Conservation (phyloP, 345 rosid species). For the Populus simonii region DNA sequence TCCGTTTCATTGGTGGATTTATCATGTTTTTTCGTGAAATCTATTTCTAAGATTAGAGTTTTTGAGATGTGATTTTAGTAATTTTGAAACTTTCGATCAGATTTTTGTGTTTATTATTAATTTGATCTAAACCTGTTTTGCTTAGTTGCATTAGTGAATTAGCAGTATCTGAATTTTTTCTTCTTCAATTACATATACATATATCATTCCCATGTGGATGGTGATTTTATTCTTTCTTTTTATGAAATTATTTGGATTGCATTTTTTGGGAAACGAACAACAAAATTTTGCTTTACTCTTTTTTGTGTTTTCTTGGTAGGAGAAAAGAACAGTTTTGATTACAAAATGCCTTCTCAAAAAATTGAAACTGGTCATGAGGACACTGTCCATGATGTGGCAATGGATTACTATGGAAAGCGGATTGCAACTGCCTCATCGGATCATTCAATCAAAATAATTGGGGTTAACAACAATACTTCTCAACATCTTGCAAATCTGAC, state of each 20-base stretch:
- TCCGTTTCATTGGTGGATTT: neutral
- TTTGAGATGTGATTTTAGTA: neutral
- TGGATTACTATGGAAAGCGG: slow-evolving; percentile 38
- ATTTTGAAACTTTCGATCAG: neutral
- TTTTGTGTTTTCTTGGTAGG: neutral
- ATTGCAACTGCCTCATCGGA: slow-evolving; percentile 30
- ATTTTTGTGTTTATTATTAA: too few species aligned
- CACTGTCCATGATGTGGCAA: slow-evolving; percentile 31
- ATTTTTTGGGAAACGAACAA: neutral
- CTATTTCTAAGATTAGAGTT: too few species aligned
- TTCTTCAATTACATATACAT: neutral
- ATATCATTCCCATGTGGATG: neutral
- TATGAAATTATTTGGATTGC: neutral
- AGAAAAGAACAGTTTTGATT: neutral
- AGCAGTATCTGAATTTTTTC: neutral
- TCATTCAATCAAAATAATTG: slow-evolving; percentile 25
- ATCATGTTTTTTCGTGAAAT: too few species aligned
- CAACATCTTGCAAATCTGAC: slow-evolving; percentile 15
- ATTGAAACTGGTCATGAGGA: slow-evolving; percentile 35
- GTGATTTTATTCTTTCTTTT: neutral
- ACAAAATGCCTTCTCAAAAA: slow-evolving; percentile 28
- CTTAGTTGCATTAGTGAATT: neutral
- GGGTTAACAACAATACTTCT: slow-evolving; percentile 27
- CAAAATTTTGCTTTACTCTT: neutral
- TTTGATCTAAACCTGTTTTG: neutral